Evolutionary conservation across 768 basidiomycete genomes (phyloP), one percentile per base, ranked within the genome.

Genomic region (Mycena albidolilacea): DNA sequence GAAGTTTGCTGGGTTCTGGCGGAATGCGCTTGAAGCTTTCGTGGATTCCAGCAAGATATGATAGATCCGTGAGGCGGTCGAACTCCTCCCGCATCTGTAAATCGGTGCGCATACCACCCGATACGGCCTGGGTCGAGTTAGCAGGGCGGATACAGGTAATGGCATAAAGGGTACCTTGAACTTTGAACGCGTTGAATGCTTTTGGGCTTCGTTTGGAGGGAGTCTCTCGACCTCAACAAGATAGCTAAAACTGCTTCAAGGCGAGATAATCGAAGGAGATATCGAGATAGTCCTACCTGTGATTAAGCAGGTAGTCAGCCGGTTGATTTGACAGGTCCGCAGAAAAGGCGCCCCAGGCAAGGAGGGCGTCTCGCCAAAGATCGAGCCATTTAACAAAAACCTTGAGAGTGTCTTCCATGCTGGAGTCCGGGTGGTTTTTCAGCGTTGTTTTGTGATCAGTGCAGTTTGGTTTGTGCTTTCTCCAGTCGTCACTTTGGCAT

Each of bases 401-500:
- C 39, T 69, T 61, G 38, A 54, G 21, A 7, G 39, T 52, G 7
- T 59, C 67, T 12, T 67, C 44, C 58, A 67, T 60, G 10, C 55
- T 59, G 12, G 67, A 37, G 38, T 60, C 67, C 21, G 35, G 15
- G 35, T 48, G 38, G 48, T 50, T 52, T 19, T 66, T 19, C 11
- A 68, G 38, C 54, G 23, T 50, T 6, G 67, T 54, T 41, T 52
- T 68, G 58, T 69, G 67, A n/a, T 68, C 67, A 4, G 17, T 43
- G 48, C 67, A 68, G 59, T 17, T 23, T 39, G 7, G 35, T n/a
- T 61, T 68, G 23, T 69, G 67, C 11, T 15, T n/a, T 11, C 57
- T 44, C 69, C 69, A 70, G 54, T 64, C 54, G 23, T 57, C 30
- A 8, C 37, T 63, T 48, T 70, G 69, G 30, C 69, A 70, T 46